Conservation (phyloP, 2,329 filamentous ascomycete genomes). For the Cryphonectria naterciae region DNA sequence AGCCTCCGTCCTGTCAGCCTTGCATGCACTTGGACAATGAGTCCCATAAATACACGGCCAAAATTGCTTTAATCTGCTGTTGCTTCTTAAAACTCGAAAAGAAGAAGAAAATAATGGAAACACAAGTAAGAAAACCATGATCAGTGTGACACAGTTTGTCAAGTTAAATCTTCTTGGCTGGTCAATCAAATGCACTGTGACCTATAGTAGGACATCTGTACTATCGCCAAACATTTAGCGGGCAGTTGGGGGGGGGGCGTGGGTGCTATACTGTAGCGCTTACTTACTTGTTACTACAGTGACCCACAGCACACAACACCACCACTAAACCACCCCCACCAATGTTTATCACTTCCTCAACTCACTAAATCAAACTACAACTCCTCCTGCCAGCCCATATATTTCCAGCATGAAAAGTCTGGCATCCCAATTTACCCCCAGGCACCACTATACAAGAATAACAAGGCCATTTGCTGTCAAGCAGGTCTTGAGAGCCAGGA, state of each 20-base stretch:
- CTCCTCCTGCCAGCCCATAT: neutral
- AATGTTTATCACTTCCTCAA: neutral
- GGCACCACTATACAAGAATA: neutral
- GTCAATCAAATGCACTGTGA: neutral
- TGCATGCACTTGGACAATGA: neutral
- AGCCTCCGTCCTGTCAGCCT: neutral
- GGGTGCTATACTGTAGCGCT: neutral
- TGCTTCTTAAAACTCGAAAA: neutral
- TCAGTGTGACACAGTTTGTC: neutral
- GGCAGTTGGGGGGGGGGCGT: neutral
- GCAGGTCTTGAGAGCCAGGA: conserved; percentile 15
- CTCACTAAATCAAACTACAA: neutral
- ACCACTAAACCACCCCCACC: neutral
- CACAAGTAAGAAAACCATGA: neutral
- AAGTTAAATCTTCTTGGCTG: neutral
- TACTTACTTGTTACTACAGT: neutral
- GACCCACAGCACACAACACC: neutral
- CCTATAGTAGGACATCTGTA: neutral
- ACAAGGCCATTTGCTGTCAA: neutral
- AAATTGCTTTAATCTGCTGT: neutral
- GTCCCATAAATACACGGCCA: neutral
- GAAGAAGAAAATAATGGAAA: neutral
- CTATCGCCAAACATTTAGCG: neutral
- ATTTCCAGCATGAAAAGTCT: neutral
- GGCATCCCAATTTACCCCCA: conserved; percentile 7